Evolutionary conservation across 2,329 filamentous ascomycete genomes (phyloP).

Genomic region (Calonectria leucothoes): DNA sequence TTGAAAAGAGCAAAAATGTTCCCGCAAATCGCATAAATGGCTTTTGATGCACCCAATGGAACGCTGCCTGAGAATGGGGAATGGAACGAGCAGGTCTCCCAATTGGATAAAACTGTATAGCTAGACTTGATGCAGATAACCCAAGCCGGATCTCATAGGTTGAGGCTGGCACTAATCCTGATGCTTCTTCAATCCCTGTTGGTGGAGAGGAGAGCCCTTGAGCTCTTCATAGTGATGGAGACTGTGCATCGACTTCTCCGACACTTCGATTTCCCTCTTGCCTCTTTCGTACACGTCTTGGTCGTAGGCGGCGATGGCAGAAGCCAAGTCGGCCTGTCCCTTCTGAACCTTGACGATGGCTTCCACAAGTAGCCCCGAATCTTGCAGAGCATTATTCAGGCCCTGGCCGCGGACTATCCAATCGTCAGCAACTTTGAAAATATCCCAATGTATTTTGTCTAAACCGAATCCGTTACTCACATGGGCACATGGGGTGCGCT

Average conservation of each 20-base stretch:
- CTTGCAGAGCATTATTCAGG: neutral
- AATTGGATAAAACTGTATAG: neutral
- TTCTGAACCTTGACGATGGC: neutral
- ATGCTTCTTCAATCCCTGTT: neutral
- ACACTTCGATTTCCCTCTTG: neutral
- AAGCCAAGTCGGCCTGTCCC: neutral
- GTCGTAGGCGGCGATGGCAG: neutral
- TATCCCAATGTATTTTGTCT: no score
- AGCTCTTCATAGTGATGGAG: neutral
- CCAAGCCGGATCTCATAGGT: no score
- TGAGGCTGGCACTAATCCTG: neutral
- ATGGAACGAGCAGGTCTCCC: no score
- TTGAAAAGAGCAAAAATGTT: neutral
- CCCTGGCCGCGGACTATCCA: neutral
- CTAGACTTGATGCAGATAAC: neutral
- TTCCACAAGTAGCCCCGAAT: neutral
- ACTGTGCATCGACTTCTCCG: neutral
- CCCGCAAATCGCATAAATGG: neutral
- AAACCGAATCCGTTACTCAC: neutral
- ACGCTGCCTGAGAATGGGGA: neutral
- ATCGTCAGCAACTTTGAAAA: neutral
- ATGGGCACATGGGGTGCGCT: neutral
- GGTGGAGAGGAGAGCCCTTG: neutral
- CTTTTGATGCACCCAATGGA: neutral
- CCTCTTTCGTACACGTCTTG: neutral